phyloP scores from a whole-genome alignment of 768 basidiomycete genomes.

The Tylopilus plumbeoviolaceoides region DNA sequence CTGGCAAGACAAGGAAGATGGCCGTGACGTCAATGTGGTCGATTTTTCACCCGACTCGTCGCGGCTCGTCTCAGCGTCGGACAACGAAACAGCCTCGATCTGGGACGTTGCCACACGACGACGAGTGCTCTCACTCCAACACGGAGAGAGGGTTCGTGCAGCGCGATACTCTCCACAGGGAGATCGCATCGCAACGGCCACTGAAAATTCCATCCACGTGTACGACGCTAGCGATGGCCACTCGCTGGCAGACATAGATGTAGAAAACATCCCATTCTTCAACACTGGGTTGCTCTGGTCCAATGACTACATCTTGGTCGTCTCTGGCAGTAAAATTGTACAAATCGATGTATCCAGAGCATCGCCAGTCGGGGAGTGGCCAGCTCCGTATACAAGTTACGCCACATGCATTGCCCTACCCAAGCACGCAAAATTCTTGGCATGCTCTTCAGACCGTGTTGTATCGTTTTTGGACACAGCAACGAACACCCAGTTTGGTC shows the following conservation, averaged over 20 bases:
- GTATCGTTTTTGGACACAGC: neutral
- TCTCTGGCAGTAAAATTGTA: neutral
- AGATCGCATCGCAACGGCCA: neutral
- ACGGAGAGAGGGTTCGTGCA: neutral
- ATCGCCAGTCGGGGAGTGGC: neutral
- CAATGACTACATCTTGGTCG: neutral
- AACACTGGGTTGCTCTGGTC: neutral
- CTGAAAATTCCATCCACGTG: neutral
- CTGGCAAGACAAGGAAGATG: neutral
- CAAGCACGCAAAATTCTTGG: neutral
- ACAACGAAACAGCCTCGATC: neutral
- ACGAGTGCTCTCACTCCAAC: neutral
- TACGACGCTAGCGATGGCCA: neutral
- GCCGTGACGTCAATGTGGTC: neutral
- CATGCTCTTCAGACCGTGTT: neutral
- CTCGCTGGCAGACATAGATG: neutral
- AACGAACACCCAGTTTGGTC: neutral
- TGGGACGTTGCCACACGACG: neutral
- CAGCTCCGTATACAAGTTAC: neutral
- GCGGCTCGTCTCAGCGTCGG: neutral
- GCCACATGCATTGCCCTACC: neutral
- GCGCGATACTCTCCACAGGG: neutral
- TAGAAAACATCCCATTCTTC: neutral
- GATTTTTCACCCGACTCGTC: neutral
- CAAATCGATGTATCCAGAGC: neutral